phyloP scores from a whole-genome alignment of 2,329 filamentous ascomycete species.

The Fusarium annulatum region DNA sequence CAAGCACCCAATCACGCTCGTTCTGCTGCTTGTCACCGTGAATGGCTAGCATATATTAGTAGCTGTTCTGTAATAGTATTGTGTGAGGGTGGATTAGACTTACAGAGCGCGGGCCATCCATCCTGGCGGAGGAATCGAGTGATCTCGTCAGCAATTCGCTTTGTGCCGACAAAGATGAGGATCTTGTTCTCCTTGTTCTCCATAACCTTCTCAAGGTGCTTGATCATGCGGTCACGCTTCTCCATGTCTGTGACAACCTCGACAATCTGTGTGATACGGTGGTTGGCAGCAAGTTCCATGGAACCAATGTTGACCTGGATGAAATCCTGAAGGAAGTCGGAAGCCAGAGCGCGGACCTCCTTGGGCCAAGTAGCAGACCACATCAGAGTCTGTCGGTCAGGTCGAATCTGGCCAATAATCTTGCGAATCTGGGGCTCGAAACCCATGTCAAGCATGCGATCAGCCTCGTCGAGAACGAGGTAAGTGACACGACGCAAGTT shows the following conservation, averaged over 20 bases:
- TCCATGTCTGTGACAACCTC: constrained; percentile 96
- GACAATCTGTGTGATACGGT: constrained; percentile 97
- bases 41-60: constrained; percentile 74
- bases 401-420: constrained; percentile 96
- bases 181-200: constrained; percentile 95
- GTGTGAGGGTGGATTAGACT: constrained; percentile 55
- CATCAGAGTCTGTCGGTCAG: constrained; percentile 99
- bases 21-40: constrained; percentile 99
- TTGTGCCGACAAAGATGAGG: constrained; percentile 92
- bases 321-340: constrained; percentile 93
- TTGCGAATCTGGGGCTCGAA: constrained; percentile 99
- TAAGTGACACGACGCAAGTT: constrained; percentile 98
- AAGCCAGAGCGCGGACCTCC: constrained; percentile 91
- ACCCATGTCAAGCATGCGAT: constrained; percentile 99
- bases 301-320: constrained; percentile 99
- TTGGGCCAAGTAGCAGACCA: constrained; percentile 99
- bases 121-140: constrained; percentile 97
- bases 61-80: constrained; percentile 40
- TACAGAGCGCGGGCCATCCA: constrained; percentile 96
- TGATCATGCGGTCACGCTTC: constrained; percentile 97
- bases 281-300: constrained; percentile 94
- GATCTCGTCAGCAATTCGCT: constrained; percentile 97
- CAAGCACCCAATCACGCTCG: constrained; percentile 98
- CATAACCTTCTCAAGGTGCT: constrained; percentile 98
- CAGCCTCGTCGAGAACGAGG: constrained; percentile 97